Percentiles rank a stretch among this genome's conserved stretches.
Conservation (phyloP, 2,329 filamentous ascomycete genomes). For the Fusarium bulbicola region DNA sequence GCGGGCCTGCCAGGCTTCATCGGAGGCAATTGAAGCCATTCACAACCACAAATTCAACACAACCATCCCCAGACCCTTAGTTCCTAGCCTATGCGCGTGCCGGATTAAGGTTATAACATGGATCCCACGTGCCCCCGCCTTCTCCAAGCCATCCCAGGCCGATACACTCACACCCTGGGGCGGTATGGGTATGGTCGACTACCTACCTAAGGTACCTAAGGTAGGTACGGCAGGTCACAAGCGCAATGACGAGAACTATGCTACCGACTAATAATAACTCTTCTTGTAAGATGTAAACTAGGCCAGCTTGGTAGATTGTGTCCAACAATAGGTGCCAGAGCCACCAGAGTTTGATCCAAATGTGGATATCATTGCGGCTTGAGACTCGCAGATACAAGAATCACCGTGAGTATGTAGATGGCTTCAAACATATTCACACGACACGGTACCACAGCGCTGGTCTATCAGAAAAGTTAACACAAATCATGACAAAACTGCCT, state of each 20-base stretch:
- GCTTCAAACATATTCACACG: slow-evolving; percentile 53
- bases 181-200: not conserved
- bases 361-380: not conserved
- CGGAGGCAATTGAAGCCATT: not conserved
- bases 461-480: slow-evolving; percentile 42
- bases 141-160: not conserved
- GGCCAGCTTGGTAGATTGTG: not conserved
- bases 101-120: not conserved
- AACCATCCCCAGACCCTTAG: not conserved
- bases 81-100: not conserved
- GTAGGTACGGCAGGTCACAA: not conserved
- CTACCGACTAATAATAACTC: not conserved
- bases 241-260: not conserved
- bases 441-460: slow-evolving; percentile 53
- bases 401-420: not conserved
- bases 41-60: not conserved
- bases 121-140: not conserved
- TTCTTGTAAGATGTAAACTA: not conserved
- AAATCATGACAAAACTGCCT: not conserved
- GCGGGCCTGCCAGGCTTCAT: not conserved
- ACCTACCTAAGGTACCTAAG: no score
- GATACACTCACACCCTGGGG: not conserved
- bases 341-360: not conserved
- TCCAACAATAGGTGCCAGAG: not conserved
- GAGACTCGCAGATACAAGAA: not conserved